Conservation (phyloP, 805 yeast genomes). For the Maudiozyma saulgeensis region DNA sequence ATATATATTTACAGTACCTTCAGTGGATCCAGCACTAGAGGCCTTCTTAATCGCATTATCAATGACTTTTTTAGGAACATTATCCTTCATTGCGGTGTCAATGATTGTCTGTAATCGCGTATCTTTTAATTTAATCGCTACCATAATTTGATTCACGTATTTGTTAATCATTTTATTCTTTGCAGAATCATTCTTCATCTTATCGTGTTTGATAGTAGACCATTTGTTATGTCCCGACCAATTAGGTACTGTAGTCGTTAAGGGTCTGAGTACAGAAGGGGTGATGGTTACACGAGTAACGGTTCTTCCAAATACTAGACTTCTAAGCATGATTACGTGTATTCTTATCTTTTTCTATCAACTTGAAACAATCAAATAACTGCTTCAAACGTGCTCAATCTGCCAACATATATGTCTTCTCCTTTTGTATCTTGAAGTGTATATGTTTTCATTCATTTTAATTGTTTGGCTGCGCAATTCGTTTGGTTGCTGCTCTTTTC, state of each 20-base stretch:
- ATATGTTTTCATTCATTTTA: too few relatives aligned
- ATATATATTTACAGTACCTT: conserved; percentile 43
- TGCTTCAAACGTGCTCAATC: too few relatives aligned
- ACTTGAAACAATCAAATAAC: too few relatives aligned
- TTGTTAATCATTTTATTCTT: conserved; percentile 61
- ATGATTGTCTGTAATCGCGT: conserved; percentile 49
- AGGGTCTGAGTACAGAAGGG: neutral
- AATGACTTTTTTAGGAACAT: conserved; percentile 74
- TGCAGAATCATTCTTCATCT: conserved; percentile 83
- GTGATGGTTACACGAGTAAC: too few relatives aligned
- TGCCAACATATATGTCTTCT: too few relatives aligned
- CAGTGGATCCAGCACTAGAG: conserved; percentile 35
- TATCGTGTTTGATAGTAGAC: conserved; percentile 90
- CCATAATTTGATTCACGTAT: conserved; percentile 61
- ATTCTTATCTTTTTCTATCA: too few relatives aligned
- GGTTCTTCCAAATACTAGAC: too few relatives aligned
- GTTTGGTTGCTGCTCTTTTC: too few relatives aligned
- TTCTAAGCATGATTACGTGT: too few relatives aligned
- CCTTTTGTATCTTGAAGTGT: too few relatives aligned
- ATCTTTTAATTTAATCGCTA: conserved; percentile 59
- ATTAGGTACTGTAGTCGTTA: neutral
- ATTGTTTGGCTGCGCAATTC: too few relatives aligned
- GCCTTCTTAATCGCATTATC: conserved; percentile 85
- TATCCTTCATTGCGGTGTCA: conserved; percentile 65
- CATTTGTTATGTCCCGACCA: conserved; percentile 81